Evolutionary conservation across 768 basidiomycete species (phyloP).

Genomic region (Tremella mesenterica): DNA sequence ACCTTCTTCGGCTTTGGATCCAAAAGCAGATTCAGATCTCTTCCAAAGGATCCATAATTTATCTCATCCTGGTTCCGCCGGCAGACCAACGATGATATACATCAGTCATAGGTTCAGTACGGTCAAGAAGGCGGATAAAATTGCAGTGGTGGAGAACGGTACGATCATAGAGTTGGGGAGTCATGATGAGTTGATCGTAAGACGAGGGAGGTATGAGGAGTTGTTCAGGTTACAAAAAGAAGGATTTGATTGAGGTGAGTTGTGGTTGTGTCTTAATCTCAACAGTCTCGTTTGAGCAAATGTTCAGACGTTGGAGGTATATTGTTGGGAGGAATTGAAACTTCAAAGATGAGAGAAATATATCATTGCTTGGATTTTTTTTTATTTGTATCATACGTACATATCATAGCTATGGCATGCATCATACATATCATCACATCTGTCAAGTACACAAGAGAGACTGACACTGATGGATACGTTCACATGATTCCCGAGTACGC

Average conservation of each 20-base stretch:
- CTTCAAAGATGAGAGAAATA: too few species aligned
- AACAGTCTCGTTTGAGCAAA: too few species aligned
- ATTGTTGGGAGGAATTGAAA: too few species aligned
- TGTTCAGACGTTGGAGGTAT: too few species aligned
- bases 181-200: conserved; percentile 30
- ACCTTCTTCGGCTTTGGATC: conserved; percentile 39
- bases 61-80: not conserved
- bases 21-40: conserved; percentile 29
- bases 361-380: too few species aligned
- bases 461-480: too few species aligned
- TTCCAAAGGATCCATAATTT: conserved; percentile 37
- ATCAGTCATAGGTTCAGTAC: conserved; percentile 35
- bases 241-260: conserved; percentile 21
- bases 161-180: conserved; percentile 32
- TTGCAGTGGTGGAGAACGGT: conserved; percentile 31
- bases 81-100: conserved; percentile 27
- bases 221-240: conserved; percentile 36
- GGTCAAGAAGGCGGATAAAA: conserved; percentile 26
- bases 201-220: conserved; percentile 29
- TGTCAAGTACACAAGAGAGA: too few species aligned
- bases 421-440: too few species aligned
- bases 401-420: too few species aligned
- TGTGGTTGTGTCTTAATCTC: too few species aligned
- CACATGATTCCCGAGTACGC: too few species aligned
- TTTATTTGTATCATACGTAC: too few species aligned